Base-by-base conservation (phyloP, 2,329 filamentous ascomycete species). In the Clathrospora elynae region DNA sequence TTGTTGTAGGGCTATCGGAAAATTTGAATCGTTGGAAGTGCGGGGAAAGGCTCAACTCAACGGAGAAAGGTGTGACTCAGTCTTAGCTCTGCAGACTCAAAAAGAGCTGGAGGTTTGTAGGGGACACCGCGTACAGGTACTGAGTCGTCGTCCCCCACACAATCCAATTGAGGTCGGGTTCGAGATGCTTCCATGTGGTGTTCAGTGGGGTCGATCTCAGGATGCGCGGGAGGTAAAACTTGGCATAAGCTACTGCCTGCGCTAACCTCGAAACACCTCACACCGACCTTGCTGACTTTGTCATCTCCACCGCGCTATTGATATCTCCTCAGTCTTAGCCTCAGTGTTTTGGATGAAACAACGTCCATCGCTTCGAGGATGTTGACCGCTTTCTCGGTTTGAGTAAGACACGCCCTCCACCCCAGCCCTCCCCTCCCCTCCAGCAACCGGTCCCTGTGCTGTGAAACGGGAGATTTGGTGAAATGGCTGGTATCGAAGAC, bases 351-450 rank as follows among this genome's bases (percentile, higher is more conserved):
- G 49, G 43, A 55, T 55, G 53, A 53, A 37, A 49, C 25, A 39
- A 39, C 9, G 34, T 36, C 32, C 32, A 43, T 19, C 44, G 35
- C 35, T 38, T 43, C 30, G 51, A 46, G 53, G 48, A 43, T 35
- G 28, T 36, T 57, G 46, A 57, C 50, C 55, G 55, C 55, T 55
- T 51, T 41, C 29, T 49, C 49, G 34, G 49, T 40, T 41, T 30
- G 49, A 58, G 55, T 59, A 61, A 59, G 56, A 59, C 49, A 55
- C 37, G 49, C 44, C 49, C 51, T 49, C 43, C 38, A 53, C 46
- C 41, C 46, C 48, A 38, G 22, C 47, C 30, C 45, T 41, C 38
- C 30, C 34, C 25, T 36, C 35, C n/a, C n/a, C 43, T 44, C 32
- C 41, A 42, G 44, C 38, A 51, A 50, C 44, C 46, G 49, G 44